These are phyloP conservation scores for Colletotrichum zoysiae DNA, from an alignment of 2,329 filamentous ascomycete species.

Conservation along the genomic window DNA sequence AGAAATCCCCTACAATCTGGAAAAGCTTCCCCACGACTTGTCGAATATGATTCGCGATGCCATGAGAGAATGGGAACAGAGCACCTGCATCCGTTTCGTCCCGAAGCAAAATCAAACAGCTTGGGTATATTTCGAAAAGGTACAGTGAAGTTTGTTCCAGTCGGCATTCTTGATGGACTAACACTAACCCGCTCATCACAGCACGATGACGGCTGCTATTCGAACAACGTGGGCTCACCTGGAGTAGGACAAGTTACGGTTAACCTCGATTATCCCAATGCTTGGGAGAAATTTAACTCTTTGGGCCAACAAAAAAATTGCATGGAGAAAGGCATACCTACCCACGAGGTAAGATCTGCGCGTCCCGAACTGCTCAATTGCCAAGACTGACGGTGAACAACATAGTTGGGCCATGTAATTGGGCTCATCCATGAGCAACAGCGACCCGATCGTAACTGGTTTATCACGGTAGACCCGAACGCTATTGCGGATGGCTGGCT, in stretches of 20 bases:
- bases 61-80: constrained; percentile 25
- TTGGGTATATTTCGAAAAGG: constrained; percentile 24
- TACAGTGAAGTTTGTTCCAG: background rate
- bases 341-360: background rate
- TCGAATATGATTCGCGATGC: constrained; percentile 12
- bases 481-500: background rate
- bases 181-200: background rate
- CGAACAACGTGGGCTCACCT: background rate
- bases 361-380: no score
- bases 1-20: constrained; percentile 14
- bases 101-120: background rate
- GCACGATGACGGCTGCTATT: background rate
- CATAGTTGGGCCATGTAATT: constrained; percentile 22
- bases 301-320: background rate
- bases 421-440: constrained; percentile 27
- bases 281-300: background rate
- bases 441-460: constrained; percentile 22
- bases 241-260: background rate
- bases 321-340: background rate
- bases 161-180: background rate
- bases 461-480: background rate
- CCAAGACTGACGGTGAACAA: background rate
- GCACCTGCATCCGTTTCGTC: constrained; percentile 23
- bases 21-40: constrained; percentile 16
- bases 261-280: constrained; percentile 11